Evolutionary conservation across 2,329 filamentous ascomycete species (phyloP).

Genomic region (Nigrograna mackinnonii): DNA sequence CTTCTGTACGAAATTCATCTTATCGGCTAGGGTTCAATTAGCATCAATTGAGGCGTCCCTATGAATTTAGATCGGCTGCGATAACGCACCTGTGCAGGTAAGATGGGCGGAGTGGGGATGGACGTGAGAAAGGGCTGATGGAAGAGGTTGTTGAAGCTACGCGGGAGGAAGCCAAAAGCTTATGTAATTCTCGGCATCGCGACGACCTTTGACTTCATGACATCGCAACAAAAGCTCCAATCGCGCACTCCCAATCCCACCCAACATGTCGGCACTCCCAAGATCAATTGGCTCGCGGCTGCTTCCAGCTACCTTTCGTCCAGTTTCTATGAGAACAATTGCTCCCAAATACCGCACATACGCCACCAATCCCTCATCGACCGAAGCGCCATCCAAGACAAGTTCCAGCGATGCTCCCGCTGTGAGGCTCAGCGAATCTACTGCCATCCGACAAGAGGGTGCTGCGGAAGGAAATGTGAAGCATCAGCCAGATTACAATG

Average conservation of each 20-base stretch:
- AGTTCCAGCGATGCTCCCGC: constrained; percentile 41
- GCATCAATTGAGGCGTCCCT: constrained; percentile 31
- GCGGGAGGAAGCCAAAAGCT: constrained; percentile 25
- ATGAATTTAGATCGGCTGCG: constrained; percentile 9
- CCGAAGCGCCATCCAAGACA: constrained; percentile 33
- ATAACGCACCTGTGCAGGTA: constrained; percentile 37
- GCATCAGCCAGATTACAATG: constrained; percentile 81
- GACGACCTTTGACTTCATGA: background rate
- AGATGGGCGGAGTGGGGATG: constrained; percentile 39
- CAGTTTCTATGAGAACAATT: constrained; percentile 23
- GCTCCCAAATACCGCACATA: constrained; percentile 35
- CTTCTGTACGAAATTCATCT: constrained; percentile 91
- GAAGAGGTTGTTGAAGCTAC: constrained; percentile 33
- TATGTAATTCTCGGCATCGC: background rate
- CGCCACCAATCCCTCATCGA: constrained; percentile 14
- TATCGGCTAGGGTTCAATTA: constrained; percentile 52
- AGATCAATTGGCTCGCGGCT: constrained; percentile 46
- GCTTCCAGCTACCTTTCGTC: constrained; percentile 36
- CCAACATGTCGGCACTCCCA: constrained; percentile 44
- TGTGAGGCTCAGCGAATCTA: constrained; percentile 43
- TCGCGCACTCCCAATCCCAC: constrained; percentile 15
- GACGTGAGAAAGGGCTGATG: constrained; percentile 27
- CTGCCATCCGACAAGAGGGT: constrained; percentile 55
- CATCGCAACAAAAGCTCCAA: background rate
- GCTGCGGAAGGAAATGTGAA: constrained; percentile 56